A percentile compares a stretch with the other conserved stretches of the same genome.
Evolutionary conservation across 139 green algal genomes (phyloP).

Genomic region (Auxenochlorella pyrenoidosa): DNA sequence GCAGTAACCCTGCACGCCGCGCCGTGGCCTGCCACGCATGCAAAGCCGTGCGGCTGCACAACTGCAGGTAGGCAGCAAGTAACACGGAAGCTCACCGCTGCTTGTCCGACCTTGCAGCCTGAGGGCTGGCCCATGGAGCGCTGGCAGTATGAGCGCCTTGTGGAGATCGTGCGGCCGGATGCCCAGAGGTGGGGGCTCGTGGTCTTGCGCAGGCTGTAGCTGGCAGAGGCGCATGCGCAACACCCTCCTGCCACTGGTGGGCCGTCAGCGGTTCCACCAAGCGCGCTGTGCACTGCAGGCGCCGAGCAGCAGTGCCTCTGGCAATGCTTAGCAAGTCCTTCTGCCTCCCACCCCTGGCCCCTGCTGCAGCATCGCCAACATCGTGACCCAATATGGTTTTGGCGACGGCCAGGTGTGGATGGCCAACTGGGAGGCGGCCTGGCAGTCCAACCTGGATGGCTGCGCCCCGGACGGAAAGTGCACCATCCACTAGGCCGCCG

Average conservation of each 20-base stretch:
- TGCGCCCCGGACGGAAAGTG: not conserved
- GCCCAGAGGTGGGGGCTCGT: not conserved
- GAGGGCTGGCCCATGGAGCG: not conserved
- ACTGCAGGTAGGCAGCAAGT: too few species aligned
- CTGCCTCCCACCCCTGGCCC: not conserved
- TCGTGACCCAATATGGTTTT: not conserved
- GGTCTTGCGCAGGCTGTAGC: not conserved
- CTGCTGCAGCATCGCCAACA: not conserved
- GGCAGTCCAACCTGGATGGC: constrained; percentile 19
- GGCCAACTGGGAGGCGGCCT: constrained; percentile 22
- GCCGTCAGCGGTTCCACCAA: too few species aligned
- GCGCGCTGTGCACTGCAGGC: not conserved
- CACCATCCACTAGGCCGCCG: not conserved
- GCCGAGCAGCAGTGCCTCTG: not conserved
- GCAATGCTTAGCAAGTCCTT: not conserved
- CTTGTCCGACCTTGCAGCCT: not conserved
- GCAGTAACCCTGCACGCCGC: not conserved
- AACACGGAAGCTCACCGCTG: not conserved
- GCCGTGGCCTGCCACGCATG: not conserved
- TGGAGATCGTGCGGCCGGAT: constrained; percentile 11
- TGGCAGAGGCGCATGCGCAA: not conserved
- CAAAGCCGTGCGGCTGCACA: not conserved
- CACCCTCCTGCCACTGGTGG: not conserved
- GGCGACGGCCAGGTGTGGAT: constrained; percentile 22
- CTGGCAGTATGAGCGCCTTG: constrained; percentile 4